Evolutionary conservation across 2,329 filamentous ascomycete genomes (phyloP), one percentile per base, ranked within the genome.

Genomic region (Colletotrichum sp.): DNA sequence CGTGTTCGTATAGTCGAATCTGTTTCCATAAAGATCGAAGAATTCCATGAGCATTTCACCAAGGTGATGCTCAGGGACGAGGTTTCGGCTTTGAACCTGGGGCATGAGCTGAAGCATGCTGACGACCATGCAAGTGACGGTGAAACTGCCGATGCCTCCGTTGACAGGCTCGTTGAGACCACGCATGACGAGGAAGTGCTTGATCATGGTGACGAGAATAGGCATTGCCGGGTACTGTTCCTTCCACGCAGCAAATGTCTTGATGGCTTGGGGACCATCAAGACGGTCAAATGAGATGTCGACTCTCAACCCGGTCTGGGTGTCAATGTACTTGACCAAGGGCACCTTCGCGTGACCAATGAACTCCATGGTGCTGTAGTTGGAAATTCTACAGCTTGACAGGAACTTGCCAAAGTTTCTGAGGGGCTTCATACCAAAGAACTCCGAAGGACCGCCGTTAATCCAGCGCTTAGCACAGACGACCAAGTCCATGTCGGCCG

Each of bases 261-360:
- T 86, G 80, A 97, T 94, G 4, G 97, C 96, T 21, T 90, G 85
- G 12, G 98, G 86, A 13, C 97, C 97, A 57, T 94, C 95, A 43
- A 93, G 85, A 81, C 98, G 99, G 85, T 99, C 96, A 82, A 99
- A 98, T 0, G 96, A 99, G 15, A 99, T 91, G 82, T 99, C 97
- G 15, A 99, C 94, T 79, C 94, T 95, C 69, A 99, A 87, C 15
- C 93, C 93, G 2, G 96, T 98, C 69, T 90, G 81, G 71, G 87
- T 89, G 81, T 99, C 97, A 60, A 95, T 90, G 81, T 95, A 99
- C 84, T 99, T 99, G 85, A 99, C 92, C 70, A 99, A 92, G 0
- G 97, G 97, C 4, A 99, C 96, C 80, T 94, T 95, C 26, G 97
- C 96, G 78, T 89, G 88, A 2, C 90, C 81, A 78, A 99, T 95